These are phyloP conservation scores for Trichoderma erinaceum DNA, from an alignment of 495 filamentous ascomycete genomes.

Conservation along the genomic window DNA sequence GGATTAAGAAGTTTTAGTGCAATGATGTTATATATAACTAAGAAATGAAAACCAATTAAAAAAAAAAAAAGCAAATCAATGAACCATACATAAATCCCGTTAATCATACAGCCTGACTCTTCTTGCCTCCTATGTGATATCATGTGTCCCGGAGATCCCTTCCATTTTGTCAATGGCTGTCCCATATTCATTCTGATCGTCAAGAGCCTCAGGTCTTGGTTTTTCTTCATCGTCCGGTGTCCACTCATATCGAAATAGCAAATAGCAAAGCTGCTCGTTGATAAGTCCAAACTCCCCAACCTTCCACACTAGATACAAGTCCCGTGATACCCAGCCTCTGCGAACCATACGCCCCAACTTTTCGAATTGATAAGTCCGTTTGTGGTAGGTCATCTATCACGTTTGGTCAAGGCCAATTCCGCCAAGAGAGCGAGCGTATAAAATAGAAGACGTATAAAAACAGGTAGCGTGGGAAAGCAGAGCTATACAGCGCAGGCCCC, in stretches of 20 bases:
- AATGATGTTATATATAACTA: neutral
- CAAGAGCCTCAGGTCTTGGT: neutral
- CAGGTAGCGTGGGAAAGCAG: neutral
- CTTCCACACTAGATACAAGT: neutral
- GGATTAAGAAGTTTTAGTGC: neutral
- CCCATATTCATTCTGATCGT: neutral
- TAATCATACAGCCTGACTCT: conserved; percentile 11
- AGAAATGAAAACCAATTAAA: neutral
- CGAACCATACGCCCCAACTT: neutral
- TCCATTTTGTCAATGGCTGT: neutral
- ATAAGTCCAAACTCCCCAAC: neutral
- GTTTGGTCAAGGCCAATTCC: conserved; percentile 16
- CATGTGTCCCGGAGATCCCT: neutral
- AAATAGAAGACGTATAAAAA: neutral
- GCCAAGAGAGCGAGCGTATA: conserved; percentile 10
- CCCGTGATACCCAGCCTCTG: neutral
- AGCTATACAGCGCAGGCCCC: neutral
- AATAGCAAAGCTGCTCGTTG: conserved; percentile 7
- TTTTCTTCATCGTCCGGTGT: neutral
- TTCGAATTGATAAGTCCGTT: neutral
- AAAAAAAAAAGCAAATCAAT: neutral
- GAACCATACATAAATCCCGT: neutral
- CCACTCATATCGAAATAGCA: conserved; percentile 1
- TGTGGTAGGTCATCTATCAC: conserved; percentile 15
- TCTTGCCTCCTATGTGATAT: conserved; percentile 6